phyloP scores from a whole-genome alignment of 805 yeast genomes.

The Saccharomycopsis vini region DNA sequence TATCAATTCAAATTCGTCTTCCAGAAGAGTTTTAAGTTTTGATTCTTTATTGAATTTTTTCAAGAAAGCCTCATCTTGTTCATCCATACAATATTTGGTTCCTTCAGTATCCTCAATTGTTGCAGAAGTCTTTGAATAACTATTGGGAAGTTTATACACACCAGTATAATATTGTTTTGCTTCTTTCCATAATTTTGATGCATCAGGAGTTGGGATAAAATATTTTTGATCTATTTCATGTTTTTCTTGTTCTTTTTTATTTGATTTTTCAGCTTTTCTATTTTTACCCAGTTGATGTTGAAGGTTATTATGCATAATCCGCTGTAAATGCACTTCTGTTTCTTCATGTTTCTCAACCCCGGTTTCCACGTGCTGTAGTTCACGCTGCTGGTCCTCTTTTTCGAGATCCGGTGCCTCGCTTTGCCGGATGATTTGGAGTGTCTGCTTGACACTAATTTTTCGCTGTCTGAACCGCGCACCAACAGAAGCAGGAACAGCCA shows the following conservation, averaged over 20 bases:
- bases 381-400: conserved; percentile 69
- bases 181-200: conserved; percentile 73
- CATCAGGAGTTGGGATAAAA: conserved; percentile 96
- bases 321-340: conserved; percentile 91
- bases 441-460: conserved; percentile 87
- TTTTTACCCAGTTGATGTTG: background rate
- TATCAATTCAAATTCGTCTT: conserved; percentile 78
- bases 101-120: conserved; percentile 95
- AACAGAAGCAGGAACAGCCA: conserved; percentile 18
- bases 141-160: conserved; percentile 58
- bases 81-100: conserved; percentile 82
- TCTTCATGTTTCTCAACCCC: conserved; percentile 98
- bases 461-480: conserved; percentile 82
- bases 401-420: conserved; percentile 75
- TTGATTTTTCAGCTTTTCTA: background rate
- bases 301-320: conserved; percentile 44
- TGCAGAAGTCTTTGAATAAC: conserved; percentile 82
- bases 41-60: conserved; percentile 29
- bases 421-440: conserved; percentile 67
- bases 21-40: conserved; percentile 39
- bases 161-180: conserved; percentile 64
- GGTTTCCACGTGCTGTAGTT: conserved; percentile 82
- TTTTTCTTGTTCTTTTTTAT: background rate
- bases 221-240: conserved; percentile 26
- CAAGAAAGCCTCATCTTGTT: conserved; percentile 67